Evolutionary conservation across 2,329 filamentous ascomycete genomes (phyloP).

Genomic region (Trichoderma lentiforme): DNA sequence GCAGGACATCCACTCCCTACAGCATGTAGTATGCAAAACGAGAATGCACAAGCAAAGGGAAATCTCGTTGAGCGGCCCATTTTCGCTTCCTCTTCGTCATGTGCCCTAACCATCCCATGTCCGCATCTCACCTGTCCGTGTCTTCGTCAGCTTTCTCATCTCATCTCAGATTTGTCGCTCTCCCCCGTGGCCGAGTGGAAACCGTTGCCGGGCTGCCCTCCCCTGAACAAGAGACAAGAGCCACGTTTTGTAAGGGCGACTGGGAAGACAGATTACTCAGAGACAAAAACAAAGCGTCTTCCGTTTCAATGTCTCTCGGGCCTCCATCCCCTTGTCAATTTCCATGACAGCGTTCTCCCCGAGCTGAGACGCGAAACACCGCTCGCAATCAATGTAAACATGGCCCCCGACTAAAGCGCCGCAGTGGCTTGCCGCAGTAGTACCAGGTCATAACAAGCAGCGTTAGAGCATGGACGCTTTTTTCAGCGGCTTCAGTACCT

Average conservation of each 20-base stretch:
- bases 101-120: neutral
- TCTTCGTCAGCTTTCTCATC: neutral
- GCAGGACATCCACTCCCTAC: neutral
- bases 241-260: slow-evolving; percentile 3
- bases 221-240: neutral
- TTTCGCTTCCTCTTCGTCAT: neutral
- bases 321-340: neutral
- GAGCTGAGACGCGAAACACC: neutral
- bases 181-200: neutral
- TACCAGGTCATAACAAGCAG: neutral
- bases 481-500: neutral
- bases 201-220: slow-evolving; percentile 3
- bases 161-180: neutral
- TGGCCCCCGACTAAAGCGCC: neutral
- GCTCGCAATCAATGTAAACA: neutral
- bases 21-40: neutral
- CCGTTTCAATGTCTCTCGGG: neutral
- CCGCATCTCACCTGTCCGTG: neutral
- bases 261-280: neutral
- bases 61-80: neutral
- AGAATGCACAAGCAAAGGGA: neutral
- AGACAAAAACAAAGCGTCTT: slow-evolving; percentile 1
- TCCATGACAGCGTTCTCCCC: neutral
- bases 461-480: neutral
- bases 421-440: neutral